Conservation (phyloP, 139 green algal genomes). For the Auxenochlorella pyrenoidosa region DNA sequence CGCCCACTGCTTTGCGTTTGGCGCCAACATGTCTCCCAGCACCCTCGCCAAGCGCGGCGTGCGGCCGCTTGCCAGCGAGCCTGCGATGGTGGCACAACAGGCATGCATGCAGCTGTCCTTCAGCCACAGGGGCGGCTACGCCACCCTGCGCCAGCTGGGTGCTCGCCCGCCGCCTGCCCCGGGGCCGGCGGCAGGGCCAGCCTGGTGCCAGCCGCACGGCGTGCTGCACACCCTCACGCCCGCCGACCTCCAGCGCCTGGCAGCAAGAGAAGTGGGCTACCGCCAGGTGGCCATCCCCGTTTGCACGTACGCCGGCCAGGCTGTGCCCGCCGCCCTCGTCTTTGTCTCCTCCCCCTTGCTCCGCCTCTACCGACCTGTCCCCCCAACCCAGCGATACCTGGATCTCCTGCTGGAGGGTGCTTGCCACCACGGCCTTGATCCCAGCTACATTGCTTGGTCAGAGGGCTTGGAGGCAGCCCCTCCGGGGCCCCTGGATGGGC, state of each 20-base stretch:
- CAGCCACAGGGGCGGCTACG: conserved; percentile 35
- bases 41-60: conserved; percentile 28
- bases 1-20: conserved; percentile 27
- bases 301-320: background rate
- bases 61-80: background rate
- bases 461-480: background rate
- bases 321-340: background rate
- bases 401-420: background rate
- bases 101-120: background rate
- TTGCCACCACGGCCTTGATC: background rate
- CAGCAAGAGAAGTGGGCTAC: conserved; percentile 28
- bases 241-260: conserved; percentile 2
- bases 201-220: conserved; percentile 19
- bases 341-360: conserved; percentile 18
- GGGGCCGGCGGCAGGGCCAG: background rate
- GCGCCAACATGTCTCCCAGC: conserved; percentile 28
- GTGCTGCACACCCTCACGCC: conserved; percentile 20
- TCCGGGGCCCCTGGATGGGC: background rate
- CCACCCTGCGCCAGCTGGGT: background rate
- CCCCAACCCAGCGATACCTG: background rate
- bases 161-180: background rate
- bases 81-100: background rate
- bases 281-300: background rate
- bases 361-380: background rate
- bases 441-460: background rate